Percentiles rank a stretch among this genome's conserved stretches.
These are phyloP conservation scores for Hericium rajendrae DNA, from an alignment of 768 basidiomycete species.

Conservation along the genomic window DNA sequence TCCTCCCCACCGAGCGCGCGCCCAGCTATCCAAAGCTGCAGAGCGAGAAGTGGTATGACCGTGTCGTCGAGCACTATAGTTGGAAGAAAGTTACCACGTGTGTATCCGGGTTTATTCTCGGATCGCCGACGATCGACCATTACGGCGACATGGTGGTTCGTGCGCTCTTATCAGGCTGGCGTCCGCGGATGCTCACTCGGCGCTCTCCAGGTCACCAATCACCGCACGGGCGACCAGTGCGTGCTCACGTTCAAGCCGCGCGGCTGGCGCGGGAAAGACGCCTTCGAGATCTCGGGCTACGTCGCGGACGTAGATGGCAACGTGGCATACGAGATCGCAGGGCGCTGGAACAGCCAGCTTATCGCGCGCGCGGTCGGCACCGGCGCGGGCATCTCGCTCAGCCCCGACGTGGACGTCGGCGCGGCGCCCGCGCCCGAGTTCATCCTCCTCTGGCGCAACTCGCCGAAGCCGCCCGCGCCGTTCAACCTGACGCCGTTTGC, in stretches of 20 bases:
- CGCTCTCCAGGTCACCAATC: conserved; percentile 60
- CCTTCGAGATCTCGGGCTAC: conserved; percentile 84
- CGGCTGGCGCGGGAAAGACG: conserved; percentile 88
- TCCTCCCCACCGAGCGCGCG: conserved; percentile 59
- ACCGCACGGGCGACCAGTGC: conserved; percentile 82
- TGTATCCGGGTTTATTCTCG: conserved; percentile 89
- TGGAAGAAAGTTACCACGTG: conserved; percentile 95
- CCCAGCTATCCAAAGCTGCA: conserved; percentile 51
- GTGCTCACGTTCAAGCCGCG: conserved; percentile 92
- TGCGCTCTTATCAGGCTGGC: conserved; percentile 12
- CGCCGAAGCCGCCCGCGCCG: conserved; percentile 69
- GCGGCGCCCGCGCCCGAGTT: conserved; percentile 53
- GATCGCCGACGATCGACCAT: conserved; percentile 49
- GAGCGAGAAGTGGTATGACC: conserved; percentile 14
- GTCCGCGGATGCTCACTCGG: not conserved
- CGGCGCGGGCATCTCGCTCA: conserved; percentile 37
- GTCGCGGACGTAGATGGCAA: conserved; percentile 60
- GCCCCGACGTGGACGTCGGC: conserved; percentile 61
- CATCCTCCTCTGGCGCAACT: conserved; percentile 88
- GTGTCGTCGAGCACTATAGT: conserved; percentile 79
- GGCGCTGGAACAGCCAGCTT: conserved; percentile 92
- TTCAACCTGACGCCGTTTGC: conserved; percentile 97
- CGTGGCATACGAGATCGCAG: conserved; percentile 81
- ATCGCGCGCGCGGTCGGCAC: conserved; percentile 70
- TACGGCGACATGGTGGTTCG: conserved; percentile 87